Evolutionary conservation across 1,284 basidiomycete species (phyloP).

Genomic region (Irpex sp.): DNA sequence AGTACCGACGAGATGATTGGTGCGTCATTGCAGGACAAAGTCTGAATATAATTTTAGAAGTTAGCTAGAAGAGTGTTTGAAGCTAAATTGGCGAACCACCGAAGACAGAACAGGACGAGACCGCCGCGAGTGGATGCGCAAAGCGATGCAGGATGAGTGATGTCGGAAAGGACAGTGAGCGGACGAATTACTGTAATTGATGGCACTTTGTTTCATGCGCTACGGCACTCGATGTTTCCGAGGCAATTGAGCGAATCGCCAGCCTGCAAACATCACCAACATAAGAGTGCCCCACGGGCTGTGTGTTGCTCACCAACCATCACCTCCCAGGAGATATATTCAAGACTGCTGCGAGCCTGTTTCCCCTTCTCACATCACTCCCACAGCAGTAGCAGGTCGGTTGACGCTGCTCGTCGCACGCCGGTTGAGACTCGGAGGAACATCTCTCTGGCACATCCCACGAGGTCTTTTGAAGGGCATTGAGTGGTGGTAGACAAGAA

Average conservation of each 20-base stretch:
- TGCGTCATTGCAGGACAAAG: too few species aligned
- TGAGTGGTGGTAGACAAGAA: neutral
- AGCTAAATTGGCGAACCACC: too few species aligned
- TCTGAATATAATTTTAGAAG: too few species aligned
- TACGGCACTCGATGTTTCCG: neutral
- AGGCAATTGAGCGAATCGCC: neutral
- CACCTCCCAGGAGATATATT: neutral
- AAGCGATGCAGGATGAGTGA: neutral
- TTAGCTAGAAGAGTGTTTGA: too few species aligned
- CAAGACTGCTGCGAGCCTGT: neutral
- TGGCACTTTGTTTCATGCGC: neutral
- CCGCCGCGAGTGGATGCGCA: neutral
- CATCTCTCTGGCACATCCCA: neutral
- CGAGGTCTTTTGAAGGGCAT: neutral
- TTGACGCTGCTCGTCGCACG: neutral
- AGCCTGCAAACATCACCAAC: neutral
- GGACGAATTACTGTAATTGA: neutral
- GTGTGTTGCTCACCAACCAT: neutral
- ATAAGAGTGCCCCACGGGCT: neutral
- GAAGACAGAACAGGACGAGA: too few species aligned
- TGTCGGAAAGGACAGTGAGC: neutral
- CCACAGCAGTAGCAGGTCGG: neutral
- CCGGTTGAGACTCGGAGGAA: neutral
- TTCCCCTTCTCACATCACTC: neutral
- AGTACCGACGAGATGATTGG: too few species aligned